Evolutionary conservation across 257 asterid genomes (phyloP), one percentile per base, ranked within the genome.

Genomic region (Perilla frutescens): DNA sequence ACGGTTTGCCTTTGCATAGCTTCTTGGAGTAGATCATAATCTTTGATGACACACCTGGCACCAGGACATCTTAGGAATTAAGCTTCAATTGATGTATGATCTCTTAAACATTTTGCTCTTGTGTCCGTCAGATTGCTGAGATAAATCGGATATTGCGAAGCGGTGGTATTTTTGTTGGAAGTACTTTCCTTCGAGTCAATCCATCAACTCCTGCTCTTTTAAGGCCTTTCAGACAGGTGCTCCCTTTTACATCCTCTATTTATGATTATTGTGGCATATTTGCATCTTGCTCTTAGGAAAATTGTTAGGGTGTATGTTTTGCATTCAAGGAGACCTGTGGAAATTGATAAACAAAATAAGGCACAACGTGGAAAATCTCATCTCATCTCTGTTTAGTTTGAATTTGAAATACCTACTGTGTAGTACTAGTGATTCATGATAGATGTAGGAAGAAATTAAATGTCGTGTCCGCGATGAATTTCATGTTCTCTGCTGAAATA

Each of bases 111-210:
- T n/a, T 79, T 37, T 70, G 15, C 49, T 75, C 78, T 11, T 55
- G 3, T 77, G 59, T 13, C 83, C 91, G 99, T 13, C 83, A 94
- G 99, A 65, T 94, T 66, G 97, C 99, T 76, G 99, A 94, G 68
- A 94, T 94, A 55, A 91, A 90, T 66, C 88, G 97, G 54, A 81
- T 94, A 73, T 78, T 94, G 76, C 80, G 85, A 75, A 90, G 96
- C 77, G 97, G 96, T 73, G 98, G 99, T 55, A 76, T 90, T 53
- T 94, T 91, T 77, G 98, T 94, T 45, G 99, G 97, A 26, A 90
- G 83, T 71, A 91, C 98, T 74, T 91, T 94, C 84, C 96, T 91
- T 77, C 90, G 96, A 72, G 77, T 64, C 77, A 88, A 69, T 81
- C 78, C 96, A 66, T 82, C 96, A 6, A 82, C 97, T 77, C 95